phyloP scores from a whole-genome alignment of 805 yeast genomes.

The Aciculoconidium aculeatum region DNA sequence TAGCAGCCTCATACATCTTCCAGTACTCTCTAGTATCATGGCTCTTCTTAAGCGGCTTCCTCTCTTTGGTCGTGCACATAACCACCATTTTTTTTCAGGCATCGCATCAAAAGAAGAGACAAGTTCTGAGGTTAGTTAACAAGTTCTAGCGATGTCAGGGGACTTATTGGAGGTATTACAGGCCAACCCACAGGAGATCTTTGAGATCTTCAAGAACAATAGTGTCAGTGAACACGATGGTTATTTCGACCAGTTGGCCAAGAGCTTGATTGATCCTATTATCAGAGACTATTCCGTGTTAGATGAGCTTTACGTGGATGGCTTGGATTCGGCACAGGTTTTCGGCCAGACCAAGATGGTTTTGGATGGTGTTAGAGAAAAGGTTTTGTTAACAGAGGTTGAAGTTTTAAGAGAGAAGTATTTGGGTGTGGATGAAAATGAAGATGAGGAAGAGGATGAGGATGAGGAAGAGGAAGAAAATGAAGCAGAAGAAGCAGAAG shows the following conservation, averaged over 20 bases:
- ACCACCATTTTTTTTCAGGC: no score
- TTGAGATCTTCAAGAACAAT: conserved; percentile 13
- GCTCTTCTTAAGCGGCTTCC: no score
- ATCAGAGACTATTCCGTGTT: conserved; percentile 53
- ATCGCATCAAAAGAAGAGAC: no score
- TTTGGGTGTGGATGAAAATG: conserved; percentile 17
- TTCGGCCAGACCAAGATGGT: conserved; percentile 91
- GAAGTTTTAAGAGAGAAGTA: conserved; percentile 40
- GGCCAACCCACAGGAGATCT: conserved; percentile 20
- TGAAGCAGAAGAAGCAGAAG: conserved; percentile 9
- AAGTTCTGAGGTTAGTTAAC: no score
- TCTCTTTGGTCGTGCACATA: no score
- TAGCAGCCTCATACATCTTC: no score
- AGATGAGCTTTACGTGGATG: conserved; percentile 79
- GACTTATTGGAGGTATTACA: conserved; percentile 17
- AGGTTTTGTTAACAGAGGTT: conserved; percentile 50
- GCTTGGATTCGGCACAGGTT: conserved; percentile 83
- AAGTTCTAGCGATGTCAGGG: conserved; percentile 14
- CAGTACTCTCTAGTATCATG: no score
- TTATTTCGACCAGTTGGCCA: conserved; percentile 33
- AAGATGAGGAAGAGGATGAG: conserved; percentile 13
- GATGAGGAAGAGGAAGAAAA: conserved; percentile 7
- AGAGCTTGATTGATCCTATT: conserved; percentile 54
- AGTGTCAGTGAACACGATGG: conserved; percentile 8
- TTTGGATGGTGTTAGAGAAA: conserved; percentile 69